Percentiles rank a stretch among this genome's conserved stretches.
These are phyloP conservation scores for Solanum chaucha DNA, from an alignment of 257 asterid genomes.

Conservation along the genomic window DNA sequence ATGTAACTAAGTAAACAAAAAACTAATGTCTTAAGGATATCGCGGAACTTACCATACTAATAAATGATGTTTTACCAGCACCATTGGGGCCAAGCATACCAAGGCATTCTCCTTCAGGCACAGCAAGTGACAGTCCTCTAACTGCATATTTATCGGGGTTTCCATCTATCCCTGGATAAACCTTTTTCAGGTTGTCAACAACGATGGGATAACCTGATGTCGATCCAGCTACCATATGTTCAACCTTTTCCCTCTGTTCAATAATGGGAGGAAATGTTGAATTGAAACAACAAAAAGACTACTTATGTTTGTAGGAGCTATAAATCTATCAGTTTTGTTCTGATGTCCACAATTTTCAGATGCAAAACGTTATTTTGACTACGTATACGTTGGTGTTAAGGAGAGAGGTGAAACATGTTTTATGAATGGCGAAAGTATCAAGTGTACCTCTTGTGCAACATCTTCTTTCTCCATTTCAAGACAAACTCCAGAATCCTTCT, in stretches of 20 bases:
- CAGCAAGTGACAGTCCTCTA: slow-evolving; percentile 78
- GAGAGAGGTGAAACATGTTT: not conserved
- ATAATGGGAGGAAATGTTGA: not conserved
- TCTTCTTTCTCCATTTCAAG: slow-evolving; percentile 76
- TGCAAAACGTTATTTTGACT: not conserved
- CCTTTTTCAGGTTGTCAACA: slow-evolving; percentile 64
- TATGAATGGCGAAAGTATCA: not conserved
- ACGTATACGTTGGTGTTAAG: not conserved
- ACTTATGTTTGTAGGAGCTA: not conserved
- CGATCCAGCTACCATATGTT: slow-evolving; percentile 49
- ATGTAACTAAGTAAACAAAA: not conserved
- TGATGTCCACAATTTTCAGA: not conserved
- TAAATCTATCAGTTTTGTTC: not conserved
- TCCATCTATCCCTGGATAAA: slow-evolving; percentile 87
- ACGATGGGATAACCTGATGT: slow-evolving; percentile 52
- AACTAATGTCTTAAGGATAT: not conserved
- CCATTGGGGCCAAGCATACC: slow-evolving; percentile 99
- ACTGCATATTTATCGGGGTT: slow-evolving; percentile 87
- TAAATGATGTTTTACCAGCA: slow-evolving; percentile 95
- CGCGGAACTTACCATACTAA: slow-evolving; percentile 59
- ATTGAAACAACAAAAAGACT: not conserved
- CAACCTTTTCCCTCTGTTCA: slow-evolving; percentile 80
- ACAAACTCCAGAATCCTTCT: slow-evolving; percentile 63
- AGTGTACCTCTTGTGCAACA: slow-evolving; percentile 62
- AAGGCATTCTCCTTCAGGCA: slow-evolving; percentile 90